Conservation (phyloP, 768 basidiomycete species). For the Russula ochroleuca region DNA sequence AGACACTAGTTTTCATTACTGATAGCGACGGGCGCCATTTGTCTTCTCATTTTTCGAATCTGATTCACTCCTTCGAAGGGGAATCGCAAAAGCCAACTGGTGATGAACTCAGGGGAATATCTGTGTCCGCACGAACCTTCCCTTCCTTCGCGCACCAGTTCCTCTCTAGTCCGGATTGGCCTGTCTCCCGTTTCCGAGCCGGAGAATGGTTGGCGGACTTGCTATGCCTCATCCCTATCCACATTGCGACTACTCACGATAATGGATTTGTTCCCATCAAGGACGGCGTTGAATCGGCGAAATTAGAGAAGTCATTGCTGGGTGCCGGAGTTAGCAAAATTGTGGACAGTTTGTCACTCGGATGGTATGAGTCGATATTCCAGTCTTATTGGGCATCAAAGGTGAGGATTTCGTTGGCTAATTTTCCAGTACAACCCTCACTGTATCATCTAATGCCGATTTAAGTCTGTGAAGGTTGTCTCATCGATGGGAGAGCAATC, state of each 20-base stretch:
- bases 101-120: conserved; percentile 40
- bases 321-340: conserved; percentile 59
- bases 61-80: conserved; percentile 46
- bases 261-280: conserved; percentile 63
- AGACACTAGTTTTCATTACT: conserved; percentile 44
- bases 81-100: conserved; percentile 51
- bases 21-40: conserved; percentile 38
- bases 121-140: conserved; percentile 36
- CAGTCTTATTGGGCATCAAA: conserved; percentile 60
- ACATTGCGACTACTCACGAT: conserved; percentile 55
- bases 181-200: conserved; percentile 40
- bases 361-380: conserved; percentile 64
- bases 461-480: conserved; percentile 58
- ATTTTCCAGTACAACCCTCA: not conserved
- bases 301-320: conserved; percentile 48
- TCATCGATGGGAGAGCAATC: conserved; percentile 69
- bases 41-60: conserved; percentile 42
- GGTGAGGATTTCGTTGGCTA: conserved; percentile 31
- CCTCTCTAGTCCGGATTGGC: conserved; percentile 18
- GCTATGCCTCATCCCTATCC: conserved; percentile 60
- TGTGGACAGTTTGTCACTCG: conserved; percentile 52
- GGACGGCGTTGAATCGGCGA: conserved; percentile 50
- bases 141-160: conserved; percentile 29
- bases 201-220: conserved; percentile 64
- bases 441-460: not conserved